A percentile compares a stretch with the other conserved stretches of the same genome.
These are phyloP conservation scores for Psilocybe mexicana DNA, from an alignment of 1,284 basidiomycete genomes.

Conservation along the genomic window DNA sequence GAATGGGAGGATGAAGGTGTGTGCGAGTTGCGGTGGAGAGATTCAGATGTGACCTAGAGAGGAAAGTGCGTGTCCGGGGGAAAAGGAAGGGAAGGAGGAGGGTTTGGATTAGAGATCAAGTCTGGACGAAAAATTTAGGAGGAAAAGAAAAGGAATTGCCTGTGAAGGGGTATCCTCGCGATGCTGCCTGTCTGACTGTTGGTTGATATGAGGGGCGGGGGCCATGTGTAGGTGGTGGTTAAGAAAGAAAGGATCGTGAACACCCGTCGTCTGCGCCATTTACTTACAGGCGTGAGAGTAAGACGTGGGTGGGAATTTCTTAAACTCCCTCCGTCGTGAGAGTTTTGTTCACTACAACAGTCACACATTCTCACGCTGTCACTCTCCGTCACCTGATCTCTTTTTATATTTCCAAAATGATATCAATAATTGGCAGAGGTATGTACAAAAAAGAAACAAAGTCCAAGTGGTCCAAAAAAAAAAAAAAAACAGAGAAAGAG, in stretches of 20 bases:
- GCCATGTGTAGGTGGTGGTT: constrained; percentile 44
- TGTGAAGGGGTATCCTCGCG: constrained; percentile 29
- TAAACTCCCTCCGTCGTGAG: constrained; percentile 28
- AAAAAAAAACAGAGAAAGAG: background rate
- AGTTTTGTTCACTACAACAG: constrained; percentile 23
- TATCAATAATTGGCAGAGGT: background rate
- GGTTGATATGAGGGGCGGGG: constrained; percentile 23
- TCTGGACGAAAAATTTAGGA: constrained; percentile 3
- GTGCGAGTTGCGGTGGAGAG: constrained; percentile 30
- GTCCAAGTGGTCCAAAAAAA: constrained; percentile 9
- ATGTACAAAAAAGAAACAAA: background rate
- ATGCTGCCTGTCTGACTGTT: constrained; percentile 21
- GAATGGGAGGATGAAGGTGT: constrained; percentile 35
- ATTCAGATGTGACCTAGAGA: constrained; percentile 34
- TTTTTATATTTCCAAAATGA: background rate
- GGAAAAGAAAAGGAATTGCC: constrained; percentile 18
- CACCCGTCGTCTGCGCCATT: constrained; percentile 34
- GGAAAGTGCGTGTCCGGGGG: constrained; percentile 20
- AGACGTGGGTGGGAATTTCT: constrained; percentile 31
- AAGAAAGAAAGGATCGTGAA: constrained; percentile 41
- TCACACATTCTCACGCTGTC: constrained; percentile 28
- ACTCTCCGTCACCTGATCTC: constrained; percentile 20
- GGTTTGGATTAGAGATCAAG: constrained; percentile 15
- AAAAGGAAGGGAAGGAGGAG: constrained; percentile 6
- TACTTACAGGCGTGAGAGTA: constrained; percentile 42